Percentiles rank a stretch among this genome's conserved stretches.
Evolutionary conservation across 2,329 filamentous ascomycete genomes (phyloP).

Genomic region (Aspergillus spinulosporus): DNA sequence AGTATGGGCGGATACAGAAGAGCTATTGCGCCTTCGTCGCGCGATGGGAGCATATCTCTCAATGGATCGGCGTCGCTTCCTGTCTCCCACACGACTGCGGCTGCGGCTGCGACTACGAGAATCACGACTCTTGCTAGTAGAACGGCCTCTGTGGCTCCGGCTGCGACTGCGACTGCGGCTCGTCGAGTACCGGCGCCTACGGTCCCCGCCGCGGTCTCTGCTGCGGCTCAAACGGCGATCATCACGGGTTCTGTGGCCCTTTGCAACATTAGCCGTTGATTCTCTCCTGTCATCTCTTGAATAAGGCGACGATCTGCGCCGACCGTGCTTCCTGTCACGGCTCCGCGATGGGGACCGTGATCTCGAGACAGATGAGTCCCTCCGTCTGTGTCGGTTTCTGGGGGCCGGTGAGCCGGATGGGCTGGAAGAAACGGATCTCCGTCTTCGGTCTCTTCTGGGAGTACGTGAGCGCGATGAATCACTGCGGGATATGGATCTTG

Average conservation of each 20-base stretch:
- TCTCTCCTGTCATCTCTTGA: constrained; percentile 44
- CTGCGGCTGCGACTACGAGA: constrained; percentile 31
- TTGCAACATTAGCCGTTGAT: constrained; percentile 53
- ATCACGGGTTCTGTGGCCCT: constrained; percentile 46
- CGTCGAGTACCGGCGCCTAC: constrained; percentile 26
- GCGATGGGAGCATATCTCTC: constrained; percentile 47
- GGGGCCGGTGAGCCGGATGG: constrained; percentile 38
- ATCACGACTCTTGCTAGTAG: constrained; percentile 33
- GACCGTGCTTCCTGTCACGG: constrained; percentile 31
- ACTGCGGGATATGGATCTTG: constrained; percentile 51
- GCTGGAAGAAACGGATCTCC: constrained; percentile 42
- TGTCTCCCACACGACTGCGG: constrained; percentile 32
- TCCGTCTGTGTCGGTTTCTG: constrained; percentile 34
- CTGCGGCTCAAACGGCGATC: constrained; percentile 35
- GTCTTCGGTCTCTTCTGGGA: constrained; percentile 51
- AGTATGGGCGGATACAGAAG: constrained; percentile 44
- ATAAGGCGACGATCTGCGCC: constrained; percentile 47
- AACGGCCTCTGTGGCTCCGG: constrained; percentile 26
- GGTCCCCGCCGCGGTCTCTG: constrained; percentile 29
- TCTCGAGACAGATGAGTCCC: constrained; percentile 37
- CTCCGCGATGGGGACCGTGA: constrained; percentile 37
- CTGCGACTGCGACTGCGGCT: constrained; percentile 31
- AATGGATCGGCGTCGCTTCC: constrained; percentile 47
- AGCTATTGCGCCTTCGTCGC: constrained; percentile 44
- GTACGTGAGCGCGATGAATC: constrained; percentile 57